Conservation (phyloP, 108 stramenopile species). For the Poteriospumella lacustris region DNA sequence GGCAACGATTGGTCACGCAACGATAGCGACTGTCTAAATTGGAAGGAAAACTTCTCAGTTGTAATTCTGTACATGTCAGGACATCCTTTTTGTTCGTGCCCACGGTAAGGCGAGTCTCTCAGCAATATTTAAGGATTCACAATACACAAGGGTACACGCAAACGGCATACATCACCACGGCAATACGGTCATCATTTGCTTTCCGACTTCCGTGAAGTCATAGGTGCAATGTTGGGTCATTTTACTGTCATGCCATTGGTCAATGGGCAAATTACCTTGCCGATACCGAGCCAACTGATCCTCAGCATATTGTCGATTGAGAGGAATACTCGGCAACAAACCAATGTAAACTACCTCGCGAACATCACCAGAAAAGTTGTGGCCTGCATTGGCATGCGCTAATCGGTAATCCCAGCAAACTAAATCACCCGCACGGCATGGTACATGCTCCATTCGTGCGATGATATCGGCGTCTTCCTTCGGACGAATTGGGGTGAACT, state of each 20-base stretch:
- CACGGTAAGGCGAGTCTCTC: too few relatives aligned
- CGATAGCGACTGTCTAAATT: too few relatives aligned
- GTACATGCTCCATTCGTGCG: conserved; percentile 63
- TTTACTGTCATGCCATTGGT: conserved; percentile 59
- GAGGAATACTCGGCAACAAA: conserved; percentile 68
- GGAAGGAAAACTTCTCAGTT: too few relatives aligned
- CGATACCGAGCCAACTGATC: conserved; percentile 61
- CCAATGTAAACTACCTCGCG: conserved; percentile 77
- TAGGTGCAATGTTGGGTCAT: background rate
- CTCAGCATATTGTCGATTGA: conserved; percentile 67
- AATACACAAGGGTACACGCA: too few relatives aligned
- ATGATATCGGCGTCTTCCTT: conserved; percentile 67
- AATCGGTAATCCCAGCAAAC: conserved; percentile 85
- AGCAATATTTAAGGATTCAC: too few relatives aligned
- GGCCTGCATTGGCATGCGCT: conserved; percentile 77
- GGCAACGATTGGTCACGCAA: too few relatives aligned
- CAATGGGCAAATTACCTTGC: conserved; percentile 37
- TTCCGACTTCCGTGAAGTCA: conserved; percentile 37
- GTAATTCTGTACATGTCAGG: too few relatives aligned
- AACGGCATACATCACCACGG: background rate
- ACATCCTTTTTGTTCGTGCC: too few relatives aligned
- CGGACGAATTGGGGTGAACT: conserved; percentile 81
- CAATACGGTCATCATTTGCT: conserved; percentile 33
- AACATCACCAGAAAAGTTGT: conserved; percentile 51
- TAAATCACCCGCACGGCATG: conserved; percentile 69